phyloP scores from a whole-genome alignment of 2,329 filamentous ascomycete genomes.

The Aspergillus tubingensis region DNA sequence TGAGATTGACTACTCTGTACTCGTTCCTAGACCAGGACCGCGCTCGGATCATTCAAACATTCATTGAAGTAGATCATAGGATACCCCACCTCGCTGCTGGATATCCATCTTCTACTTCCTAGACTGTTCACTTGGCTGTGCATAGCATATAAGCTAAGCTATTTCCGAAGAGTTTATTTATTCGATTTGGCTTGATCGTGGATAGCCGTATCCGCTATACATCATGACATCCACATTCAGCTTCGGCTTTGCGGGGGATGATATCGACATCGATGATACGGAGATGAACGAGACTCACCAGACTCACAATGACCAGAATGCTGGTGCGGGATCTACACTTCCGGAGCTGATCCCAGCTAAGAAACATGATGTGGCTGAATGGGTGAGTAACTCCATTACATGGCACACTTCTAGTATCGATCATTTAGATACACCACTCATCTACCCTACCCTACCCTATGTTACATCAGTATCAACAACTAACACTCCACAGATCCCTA shows the following conservation, averaged over 20 bases:
- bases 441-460: background rate
- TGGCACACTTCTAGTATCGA: background rate
- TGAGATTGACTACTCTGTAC: too few species aligned
- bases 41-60: too few species aligned
- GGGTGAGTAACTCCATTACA: slow-evolving; percentile 43
- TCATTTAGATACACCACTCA: background rate
- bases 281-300: slow-evolving; percentile 27
- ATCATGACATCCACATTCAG: slow-evolving; percentile 46
- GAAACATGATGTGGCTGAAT: slow-evolving; percentile 49
- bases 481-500: slow-evolving; percentile 47
- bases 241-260: slow-evolving; percentile 62
- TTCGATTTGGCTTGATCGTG: too few species aligned
- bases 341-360: slow-evolving; percentile 38
- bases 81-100: background rate
- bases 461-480: slow-evolving; percentile 9
- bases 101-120: background rate
- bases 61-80: background rate
- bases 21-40: too few species aligned
- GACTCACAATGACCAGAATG: slow-evolving; percentile 10
- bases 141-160: too few species aligned
- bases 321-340: slow-evolving; percentile 21
- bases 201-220: too few species aligned
- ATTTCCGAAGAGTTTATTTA: too few species aligned
- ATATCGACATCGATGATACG: slow-evolving; percentile 54
- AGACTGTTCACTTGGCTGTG: too few species aligned